Evolutionary conservation across 2,329 filamentous ascomycete genomes (phyloP).

Genomic region (Claviceps sp.): DNA sequence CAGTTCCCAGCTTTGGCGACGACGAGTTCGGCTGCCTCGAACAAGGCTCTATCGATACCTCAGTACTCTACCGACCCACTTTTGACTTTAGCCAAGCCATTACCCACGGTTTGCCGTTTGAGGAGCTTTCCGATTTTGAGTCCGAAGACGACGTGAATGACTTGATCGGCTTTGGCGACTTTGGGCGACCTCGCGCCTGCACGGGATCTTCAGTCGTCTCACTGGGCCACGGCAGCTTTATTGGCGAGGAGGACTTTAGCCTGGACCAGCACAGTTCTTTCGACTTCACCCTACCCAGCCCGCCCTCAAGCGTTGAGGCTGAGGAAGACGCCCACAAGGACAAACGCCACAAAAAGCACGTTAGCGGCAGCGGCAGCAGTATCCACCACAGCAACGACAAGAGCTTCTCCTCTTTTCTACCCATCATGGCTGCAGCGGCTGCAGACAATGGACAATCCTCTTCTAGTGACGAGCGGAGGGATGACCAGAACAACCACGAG

Average conservation of each 20-base stretch:
- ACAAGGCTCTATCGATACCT: conserved; percentile 33
- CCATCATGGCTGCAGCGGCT: conserved; percentile 30
- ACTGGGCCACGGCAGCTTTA: conserved; percentile 63
- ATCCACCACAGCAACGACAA: conserved; percentile 25
- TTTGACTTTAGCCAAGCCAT: conserved; percentile 41
- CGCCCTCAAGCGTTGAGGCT: conserved; percentile 26
- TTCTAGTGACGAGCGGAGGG: conserved; percentile 22
- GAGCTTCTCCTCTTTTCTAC: conserved; percentile 19
- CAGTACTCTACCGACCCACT: conserved; percentile 23
- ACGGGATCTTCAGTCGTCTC: conserved; percentile 56
- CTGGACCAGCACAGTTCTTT: conserved; percentile 56
- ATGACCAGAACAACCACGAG: conserved; percentile 1
- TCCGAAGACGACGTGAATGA: conserved; percentile 73
- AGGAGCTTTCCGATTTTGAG: conserved; percentile 80
- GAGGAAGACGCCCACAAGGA: conserved; percentile 33
- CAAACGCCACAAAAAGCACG: conserved; percentile 43
- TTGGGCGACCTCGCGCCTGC: conserved; percentile 55
- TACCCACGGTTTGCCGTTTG: conserved; percentile 57
- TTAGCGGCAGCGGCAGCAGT: conserved; percentile 34
- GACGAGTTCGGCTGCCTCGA: conserved; percentile 42
- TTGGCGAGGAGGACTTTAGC: conserved; percentile 64
- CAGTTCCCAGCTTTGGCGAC: conserved; percentile 50
- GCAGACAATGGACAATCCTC: conserved; percentile 21
- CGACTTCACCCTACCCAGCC: conserved; percentile 48
- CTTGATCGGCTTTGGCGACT: conserved; percentile 52